These are phyloP conservation scores for Colletotrichum trifolii DNA, from an alignment of 2,329 filamentous ascomycete genomes.

Conservation along the genomic window DNA sequence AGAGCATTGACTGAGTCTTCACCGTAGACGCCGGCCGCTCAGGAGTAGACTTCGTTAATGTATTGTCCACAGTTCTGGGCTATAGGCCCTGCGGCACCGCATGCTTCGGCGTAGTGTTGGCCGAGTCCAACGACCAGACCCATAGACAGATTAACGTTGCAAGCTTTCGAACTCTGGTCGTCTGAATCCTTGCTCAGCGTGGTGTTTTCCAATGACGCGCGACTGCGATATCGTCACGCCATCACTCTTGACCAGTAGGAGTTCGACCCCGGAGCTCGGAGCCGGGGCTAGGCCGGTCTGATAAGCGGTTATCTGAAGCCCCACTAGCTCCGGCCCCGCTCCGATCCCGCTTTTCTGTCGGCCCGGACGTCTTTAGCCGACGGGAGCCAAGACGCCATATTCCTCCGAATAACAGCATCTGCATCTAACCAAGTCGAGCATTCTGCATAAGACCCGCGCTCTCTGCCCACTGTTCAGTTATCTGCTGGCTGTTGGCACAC, in stretches of 20 bases:
- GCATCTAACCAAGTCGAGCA: no score
- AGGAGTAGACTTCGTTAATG: no score
- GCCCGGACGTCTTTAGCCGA: conserved; percentile 12
- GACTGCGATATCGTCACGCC: not conserved
- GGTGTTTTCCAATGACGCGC: not conserved
- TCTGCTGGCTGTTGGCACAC: not conserved
- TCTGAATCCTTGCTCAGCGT: not conserved
- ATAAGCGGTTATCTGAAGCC: not conserved
- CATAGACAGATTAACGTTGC: not conserved
- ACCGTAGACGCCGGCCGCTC: no score
- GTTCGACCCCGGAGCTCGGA: not conserved
- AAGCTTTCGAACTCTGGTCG: not conserved
- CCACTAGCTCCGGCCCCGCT: not conserved
- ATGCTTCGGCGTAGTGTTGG: no score
- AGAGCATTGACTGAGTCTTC: no score
- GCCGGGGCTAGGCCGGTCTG: not conserved
- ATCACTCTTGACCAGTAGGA: not conserved
- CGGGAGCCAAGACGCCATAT: conserved; percentile 1
- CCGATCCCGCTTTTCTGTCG: not conserved
- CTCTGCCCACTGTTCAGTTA: not conserved
- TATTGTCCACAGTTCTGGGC: no score
- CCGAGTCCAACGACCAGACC: no score
- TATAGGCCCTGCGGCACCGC: no score
- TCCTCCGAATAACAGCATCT: conserved; percentile 1
- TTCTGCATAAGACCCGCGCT: not conserved